These are phyloP conservation scores for Plasmodium sp. DNA, from an alignment of 169 alveolate species.

Conservation along the genomic window DNA sequence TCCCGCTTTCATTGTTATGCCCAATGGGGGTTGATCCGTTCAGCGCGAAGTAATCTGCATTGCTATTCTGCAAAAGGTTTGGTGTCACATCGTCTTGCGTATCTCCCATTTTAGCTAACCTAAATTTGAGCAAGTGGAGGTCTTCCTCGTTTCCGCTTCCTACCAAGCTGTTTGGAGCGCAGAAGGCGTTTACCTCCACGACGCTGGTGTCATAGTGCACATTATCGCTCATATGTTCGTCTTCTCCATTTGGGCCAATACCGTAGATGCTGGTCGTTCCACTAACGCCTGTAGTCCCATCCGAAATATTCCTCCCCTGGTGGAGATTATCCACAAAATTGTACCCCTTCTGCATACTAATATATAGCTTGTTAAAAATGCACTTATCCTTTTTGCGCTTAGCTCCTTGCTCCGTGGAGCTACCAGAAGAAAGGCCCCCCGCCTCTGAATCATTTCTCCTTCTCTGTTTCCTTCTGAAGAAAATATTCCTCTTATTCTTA, in stretches of 20 bases:
- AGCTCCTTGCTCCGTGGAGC: background rate
- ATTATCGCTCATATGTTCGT: background rate
- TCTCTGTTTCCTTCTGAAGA: constrained; percentile 19
- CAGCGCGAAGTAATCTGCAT: background rate
- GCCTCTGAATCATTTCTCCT: background rate
- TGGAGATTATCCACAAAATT: background rate
- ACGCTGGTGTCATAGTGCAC: background rate
- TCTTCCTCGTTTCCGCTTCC: background rate
- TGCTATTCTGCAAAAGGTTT: background rate
- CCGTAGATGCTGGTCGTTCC: background rate
- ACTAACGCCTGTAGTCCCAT: background rate
- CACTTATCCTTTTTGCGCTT: background rate
- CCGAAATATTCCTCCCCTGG: background rate
- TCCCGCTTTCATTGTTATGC: background rate
- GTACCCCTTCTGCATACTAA: background rate
- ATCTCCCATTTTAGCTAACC: constrained; percentile 15
- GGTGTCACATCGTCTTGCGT: background rate
- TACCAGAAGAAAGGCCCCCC: background rate
- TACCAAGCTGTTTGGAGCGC: background rate
- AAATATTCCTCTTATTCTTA: constrained; percentile 3
- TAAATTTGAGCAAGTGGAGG: constrained; percentile 4
- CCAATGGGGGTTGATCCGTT: background rate
- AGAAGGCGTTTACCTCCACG: background rate
- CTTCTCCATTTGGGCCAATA: background rate
- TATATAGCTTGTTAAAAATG: background rate